Evolutionary conservation across 2,329 filamentous ascomycete genomes (phyloP).

Genomic region (Emmonsiellopsis sp.): DNA sequence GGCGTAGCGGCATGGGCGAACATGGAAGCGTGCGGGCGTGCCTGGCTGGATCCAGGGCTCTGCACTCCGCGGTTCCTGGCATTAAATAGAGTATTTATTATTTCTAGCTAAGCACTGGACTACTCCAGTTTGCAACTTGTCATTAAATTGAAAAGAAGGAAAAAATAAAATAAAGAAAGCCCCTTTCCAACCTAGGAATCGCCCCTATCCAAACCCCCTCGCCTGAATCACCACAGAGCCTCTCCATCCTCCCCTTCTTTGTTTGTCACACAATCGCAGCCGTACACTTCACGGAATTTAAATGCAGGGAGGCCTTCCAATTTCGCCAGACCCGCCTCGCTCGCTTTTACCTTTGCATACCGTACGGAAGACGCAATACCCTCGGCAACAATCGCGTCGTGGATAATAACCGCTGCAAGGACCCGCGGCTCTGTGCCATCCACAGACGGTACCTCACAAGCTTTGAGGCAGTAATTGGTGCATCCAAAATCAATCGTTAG

Average conservation of each 20-base stretch:
- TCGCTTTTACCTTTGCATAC: slow-evolving; percentile 59
- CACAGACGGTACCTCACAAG: slow-evolving; percentile 34
- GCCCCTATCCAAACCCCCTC: slow-evolving; percentile 1
- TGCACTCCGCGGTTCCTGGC: no score
- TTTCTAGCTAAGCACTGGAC: neutral
- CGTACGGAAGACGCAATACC: slow-evolving; percentile 54
- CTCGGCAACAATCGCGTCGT: slow-evolving; percentile 58
- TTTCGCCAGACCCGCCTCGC: slow-evolving; percentile 29
- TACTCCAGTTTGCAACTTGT: no score
- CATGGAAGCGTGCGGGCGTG: neutral
- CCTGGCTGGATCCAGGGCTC: neutral
- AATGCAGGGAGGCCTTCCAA: slow-evolving; percentile 43
- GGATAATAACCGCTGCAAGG: slow-evolving; percentile 66
- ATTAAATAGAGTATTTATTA: neutral
- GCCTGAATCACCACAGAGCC: neutral
- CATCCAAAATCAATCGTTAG: slow-evolving; percentile 61
- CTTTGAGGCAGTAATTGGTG: slow-evolving; percentile 42
- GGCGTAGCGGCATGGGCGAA: neutral
- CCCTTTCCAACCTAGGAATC: no score
- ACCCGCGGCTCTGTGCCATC: slow-evolving; percentile 44
- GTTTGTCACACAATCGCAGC: slow-evolving; percentile 51
- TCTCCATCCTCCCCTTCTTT: slow-evolving; percentile 8
- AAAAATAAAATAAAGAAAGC: neutral
- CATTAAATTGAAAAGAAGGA: no score
- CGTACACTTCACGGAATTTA: slow-evolving; percentile 52